Evolutionary conservation across 2,329 filamentous ascomycete genomes (phyloP).

Genomic region (Curvularia spicifera): DNA sequence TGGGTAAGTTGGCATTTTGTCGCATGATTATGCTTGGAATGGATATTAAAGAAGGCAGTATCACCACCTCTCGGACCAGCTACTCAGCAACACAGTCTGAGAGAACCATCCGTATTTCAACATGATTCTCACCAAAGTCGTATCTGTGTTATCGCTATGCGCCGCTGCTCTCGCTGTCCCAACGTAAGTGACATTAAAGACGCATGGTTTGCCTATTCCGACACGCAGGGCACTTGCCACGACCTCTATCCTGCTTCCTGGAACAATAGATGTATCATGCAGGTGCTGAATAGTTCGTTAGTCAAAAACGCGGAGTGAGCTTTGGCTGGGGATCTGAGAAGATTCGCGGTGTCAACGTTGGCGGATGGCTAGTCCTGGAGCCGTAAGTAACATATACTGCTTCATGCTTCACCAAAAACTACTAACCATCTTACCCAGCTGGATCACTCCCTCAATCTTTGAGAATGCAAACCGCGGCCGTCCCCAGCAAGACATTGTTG

Average conservation of each 20-base stretch:
- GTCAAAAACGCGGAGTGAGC: conserved; percentile 44
- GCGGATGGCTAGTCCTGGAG: conserved; percentile 59
- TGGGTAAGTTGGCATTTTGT: conserved; percentile 12
- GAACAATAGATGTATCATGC: neutral
- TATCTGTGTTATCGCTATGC: conserved; percentile 34
- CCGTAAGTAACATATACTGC: conserved; percentile 36
- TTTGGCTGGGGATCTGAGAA: conserved; percentile 59
- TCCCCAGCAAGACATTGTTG: conserved; percentile 50
- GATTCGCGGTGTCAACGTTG: conserved; percentile 60
- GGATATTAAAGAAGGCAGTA: conserved; percentile 15
- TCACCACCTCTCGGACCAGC: conserved; percentile 15
- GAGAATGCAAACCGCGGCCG: conserved; percentile 36
- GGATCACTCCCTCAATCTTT: conserved; percentile 67
- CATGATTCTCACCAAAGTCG: conserved; percentile 36
- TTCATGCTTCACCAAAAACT: too few relatives aligned
- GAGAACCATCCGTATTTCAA: conserved; percentile 16
- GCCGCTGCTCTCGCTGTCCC: conserved; percentile 37
- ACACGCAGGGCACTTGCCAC: neutral
- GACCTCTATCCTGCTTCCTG: neutral
- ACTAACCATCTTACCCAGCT: conserved; percentile 38
- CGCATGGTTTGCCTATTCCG: conserved; percentile 11
- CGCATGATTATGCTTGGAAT: conserved; percentile 13
- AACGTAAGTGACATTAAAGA: conserved; percentile 33
- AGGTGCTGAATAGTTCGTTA: conserved; percentile 24
- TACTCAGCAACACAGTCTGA: conserved; percentile 17